Conservation (phyloP, 768 basidiomycete genomes). For the Naematelia aurantialba region DNA sequence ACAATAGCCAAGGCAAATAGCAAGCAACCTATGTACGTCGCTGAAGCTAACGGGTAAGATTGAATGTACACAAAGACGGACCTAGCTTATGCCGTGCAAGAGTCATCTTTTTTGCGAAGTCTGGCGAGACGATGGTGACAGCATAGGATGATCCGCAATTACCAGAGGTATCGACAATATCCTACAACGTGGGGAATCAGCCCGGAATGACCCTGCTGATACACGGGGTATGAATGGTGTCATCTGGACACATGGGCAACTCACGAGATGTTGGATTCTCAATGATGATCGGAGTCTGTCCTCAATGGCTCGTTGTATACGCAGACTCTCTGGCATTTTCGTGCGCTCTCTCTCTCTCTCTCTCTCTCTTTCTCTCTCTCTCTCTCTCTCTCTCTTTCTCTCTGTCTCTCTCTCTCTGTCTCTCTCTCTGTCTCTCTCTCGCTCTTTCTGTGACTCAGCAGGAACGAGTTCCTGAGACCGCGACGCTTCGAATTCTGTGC, state of each 20-base stretch:
- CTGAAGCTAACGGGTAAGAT: background rate
- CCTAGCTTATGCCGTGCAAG: constrained; percentile 47
- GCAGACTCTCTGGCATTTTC: background rate
- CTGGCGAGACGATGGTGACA: constrained; percentile 43
- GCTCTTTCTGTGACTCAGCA: too few relatives aligned
- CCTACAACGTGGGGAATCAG: constrained; percentile 19
- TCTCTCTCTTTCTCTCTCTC: too few relatives aligned
- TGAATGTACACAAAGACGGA: constrained; percentile 16
- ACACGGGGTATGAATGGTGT: background rate
- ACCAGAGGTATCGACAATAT: constrained; percentile 47
- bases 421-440: too few relatives aligned
- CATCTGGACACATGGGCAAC: constrained; percentile 6
- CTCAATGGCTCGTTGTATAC: constrained; percentile 29
- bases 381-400: too few relatives aligned
- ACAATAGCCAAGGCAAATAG: too few relatives aligned
- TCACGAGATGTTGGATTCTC: constrained; percentile 34
- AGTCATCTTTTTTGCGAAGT: constrained; percentile 46
- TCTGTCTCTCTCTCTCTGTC: too few relatives aligned
- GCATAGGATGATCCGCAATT: constrained; percentile 49
- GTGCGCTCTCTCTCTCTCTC: too few relatives aligned
- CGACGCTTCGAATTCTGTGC: too few relatives aligned
- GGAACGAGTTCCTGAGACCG: too few relatives aligned
- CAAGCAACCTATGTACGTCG: too few relatives aligned
- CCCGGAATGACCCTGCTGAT: background rate
- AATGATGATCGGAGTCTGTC: constrained; percentile 27